Base-by-base conservation (phyloP, 176 grass and related monocot species). In the Eragrostis nindensis region DNA sequence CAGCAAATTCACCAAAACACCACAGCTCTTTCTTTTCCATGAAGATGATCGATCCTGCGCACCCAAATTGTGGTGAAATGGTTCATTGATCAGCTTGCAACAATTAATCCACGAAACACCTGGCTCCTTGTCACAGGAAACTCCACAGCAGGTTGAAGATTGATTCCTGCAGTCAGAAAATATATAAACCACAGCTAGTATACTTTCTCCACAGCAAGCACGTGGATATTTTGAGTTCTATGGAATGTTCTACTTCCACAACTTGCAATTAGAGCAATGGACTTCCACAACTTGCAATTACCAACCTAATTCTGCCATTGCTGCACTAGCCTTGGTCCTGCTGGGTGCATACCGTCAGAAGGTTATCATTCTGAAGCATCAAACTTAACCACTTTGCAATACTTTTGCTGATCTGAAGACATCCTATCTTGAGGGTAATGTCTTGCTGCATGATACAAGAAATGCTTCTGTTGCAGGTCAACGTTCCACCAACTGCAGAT, bases 61-160 rank as follows among this genome's bases (percentile, higher is more conserved):
- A 41, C 14, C 29, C 43, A 72, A 82, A 62, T 64, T 17, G 48
- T 24, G 12, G 14, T 10, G 80, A 55, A 55, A 29, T 55, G 15
- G 7, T 25, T 6, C 8, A 11, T 22, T 30, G 53, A 68, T 18
- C 40, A 68, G 63, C 49, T 63, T 66, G 60, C 24, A 64, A 73
- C 15, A 30, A 25, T 74, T 1, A 14, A 21, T 10, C 45, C 46
- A 74, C 45, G 16, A 52, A 30, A 52, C 16, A 13, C n/a, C 21
- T 16, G 11, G 5, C 32, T 36, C 32, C 32, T 47, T 43, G 30
- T 24, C 54, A 54, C 8, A 54, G 18, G 52, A 57, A 57, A 10
- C 26, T 68, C 71, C 61, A 67, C 16, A 67, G 42, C 24, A 66
- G 26, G 41, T 66, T 61, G 39, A 75, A 81, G 8, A 57, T 57